These are phyloP conservation scores for Beta lomatogona DNA, from an alignment of 179 eudicot species.

Conservation along the genomic window DNA sequence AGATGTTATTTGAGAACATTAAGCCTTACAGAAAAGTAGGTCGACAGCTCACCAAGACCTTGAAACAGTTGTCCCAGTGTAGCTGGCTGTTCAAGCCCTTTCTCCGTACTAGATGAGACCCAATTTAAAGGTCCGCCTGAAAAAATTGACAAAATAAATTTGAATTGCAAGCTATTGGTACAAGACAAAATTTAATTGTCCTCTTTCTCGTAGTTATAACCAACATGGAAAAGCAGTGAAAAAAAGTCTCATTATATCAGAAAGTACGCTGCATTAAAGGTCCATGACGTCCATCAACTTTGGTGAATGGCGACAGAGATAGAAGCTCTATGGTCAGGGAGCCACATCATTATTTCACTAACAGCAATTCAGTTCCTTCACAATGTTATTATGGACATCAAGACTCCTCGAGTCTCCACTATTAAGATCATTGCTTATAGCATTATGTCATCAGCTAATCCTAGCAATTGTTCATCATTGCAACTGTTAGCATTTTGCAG, in stretches of 20 bases:
- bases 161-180: background rate
- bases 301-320: background rate
- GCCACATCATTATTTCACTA: background rate
- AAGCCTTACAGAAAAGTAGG: constrained; percentile 63
- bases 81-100: constrained; percentile 44
- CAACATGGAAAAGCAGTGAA: background rate
- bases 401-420: background rate
- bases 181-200: background rate
- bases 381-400: no score
- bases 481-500: background rate
- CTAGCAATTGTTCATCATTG: background rate
- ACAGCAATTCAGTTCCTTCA: constrained; percentile 2
- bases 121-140: constrained; percentile 42
- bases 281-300: background rate
- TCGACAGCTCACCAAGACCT: constrained; percentile 42
- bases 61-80: constrained; percentile 47
- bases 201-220: background rate
- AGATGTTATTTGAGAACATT: background rate
- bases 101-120: constrained; percentile 37
- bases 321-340: background rate
- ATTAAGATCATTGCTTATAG: background rate
- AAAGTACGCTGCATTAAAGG: background rate
- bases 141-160: background rate
- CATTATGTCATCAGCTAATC: background rate
- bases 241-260: background rate